Evolutionary conservation across 176 grass and related monocot species (phyloP).

Genomic region (Musa beccarii): DNA sequence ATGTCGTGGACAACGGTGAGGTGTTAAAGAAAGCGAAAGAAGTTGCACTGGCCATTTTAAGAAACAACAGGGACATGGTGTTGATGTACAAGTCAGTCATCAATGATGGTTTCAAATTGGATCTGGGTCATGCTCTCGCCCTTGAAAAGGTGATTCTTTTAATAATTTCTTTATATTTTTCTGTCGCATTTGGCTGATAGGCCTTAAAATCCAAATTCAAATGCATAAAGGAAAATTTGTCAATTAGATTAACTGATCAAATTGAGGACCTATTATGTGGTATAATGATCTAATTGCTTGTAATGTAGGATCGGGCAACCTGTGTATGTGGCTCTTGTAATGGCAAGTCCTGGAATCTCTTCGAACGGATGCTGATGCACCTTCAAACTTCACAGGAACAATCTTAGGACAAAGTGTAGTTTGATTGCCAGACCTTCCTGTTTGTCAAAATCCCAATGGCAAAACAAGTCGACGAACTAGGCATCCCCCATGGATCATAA

Average conservation of each 20-base stretch:
- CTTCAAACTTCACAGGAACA: no score
- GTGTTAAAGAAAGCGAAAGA: conserved; percentile 67
- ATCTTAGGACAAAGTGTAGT: neutral
- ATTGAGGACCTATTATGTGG: no score
- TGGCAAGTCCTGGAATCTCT: no score
- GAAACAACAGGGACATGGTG: conserved; percentile 66
- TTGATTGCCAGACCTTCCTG: neutral
- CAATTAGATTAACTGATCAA: no score
- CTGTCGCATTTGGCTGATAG: no score
- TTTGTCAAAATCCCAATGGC: neutral
- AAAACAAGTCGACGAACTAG: neutral
- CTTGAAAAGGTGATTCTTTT: conserved; percentile 63
- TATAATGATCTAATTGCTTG: no score
- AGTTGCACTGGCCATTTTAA: conserved; percentile 45
- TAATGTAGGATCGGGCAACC: no score
- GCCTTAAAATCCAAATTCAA: no score
- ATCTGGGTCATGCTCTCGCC: conserved; percentile 46
- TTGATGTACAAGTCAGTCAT: conserved; percentile 74
- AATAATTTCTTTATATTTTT: neutral
- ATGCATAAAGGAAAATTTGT: no score
- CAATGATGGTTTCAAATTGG: conserved; percentile 79
- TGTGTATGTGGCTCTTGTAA: no score
- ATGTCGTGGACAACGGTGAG: conserved; percentile 54
- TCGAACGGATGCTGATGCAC: no score
- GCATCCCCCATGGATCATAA: no score